Conservation (phyloP, 495 filamentous ascomycete genomes). For the Neohortaea acidophila region DNA sequence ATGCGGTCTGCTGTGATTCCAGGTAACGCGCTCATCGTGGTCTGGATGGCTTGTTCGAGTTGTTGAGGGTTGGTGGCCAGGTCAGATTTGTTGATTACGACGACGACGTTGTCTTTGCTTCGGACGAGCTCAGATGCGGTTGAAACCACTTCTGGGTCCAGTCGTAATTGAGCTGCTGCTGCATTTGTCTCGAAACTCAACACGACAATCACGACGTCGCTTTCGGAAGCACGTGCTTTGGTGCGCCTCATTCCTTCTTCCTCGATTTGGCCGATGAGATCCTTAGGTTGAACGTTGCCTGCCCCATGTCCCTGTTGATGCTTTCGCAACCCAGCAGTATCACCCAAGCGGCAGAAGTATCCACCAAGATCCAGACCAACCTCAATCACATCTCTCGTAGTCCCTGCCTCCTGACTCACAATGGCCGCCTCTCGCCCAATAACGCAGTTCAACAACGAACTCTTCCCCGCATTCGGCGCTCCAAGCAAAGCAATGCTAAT, state of each 20-base stretch:
- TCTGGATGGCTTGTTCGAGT: constrained; percentile 16
- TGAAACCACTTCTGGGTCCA: constrained; percentile 44
- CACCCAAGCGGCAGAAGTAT: constrained; percentile 74
- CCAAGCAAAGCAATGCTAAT: constrained; percentile 77
- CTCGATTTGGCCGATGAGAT: constrained; percentile 54
- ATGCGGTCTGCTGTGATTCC: constrained; percentile 25
- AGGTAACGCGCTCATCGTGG: constrained; percentile 21
- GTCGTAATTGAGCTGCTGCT: constrained; percentile 25
- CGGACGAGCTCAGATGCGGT: constrained; percentile 41
- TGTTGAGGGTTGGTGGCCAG: constrained; percentile 9
- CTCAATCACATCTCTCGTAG: constrained; percentile 87
- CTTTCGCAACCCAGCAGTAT: constrained; percentile 70
- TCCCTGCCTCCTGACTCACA: constrained; percentile 80
- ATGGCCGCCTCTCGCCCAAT: constrained; percentile 92
- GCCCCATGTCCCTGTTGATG: background rate
- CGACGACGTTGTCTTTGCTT: constrained; percentile 43
- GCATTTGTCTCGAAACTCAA: constrained; percentile 44
- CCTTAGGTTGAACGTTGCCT: too few species aligned
- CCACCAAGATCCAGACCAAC: constrained; percentile 80
- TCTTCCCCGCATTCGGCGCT: constrained; percentile 90
- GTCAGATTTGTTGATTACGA: constrained; percentile 78
- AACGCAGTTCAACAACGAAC: constrained; percentile 75
- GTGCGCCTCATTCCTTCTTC: constrained; percentile 82
- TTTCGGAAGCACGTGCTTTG: constrained; percentile 60
- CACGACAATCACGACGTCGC: constrained; percentile 75